Percentiles rank a stretch among this genome's conserved stretches.
Evolutionary conservation across 1,284 basidiomycete genomes (phyloP).

Genomic region (Trichosporon faecale): DNA sequence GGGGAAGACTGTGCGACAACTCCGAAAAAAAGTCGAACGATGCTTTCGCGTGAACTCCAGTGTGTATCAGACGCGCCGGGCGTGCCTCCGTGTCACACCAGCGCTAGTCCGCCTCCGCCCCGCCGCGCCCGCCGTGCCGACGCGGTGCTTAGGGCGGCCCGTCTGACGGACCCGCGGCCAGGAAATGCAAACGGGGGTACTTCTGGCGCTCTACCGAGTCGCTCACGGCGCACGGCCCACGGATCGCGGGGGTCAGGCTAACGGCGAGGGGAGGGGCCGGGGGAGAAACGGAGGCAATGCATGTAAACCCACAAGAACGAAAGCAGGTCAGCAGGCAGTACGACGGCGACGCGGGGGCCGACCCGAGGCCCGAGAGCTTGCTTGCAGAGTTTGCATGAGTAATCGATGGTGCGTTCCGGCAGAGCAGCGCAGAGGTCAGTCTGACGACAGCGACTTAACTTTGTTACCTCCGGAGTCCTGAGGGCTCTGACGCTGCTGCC

Average conservation of each 20-base stretch:
- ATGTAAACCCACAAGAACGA: background rate
- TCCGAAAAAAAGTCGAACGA: background rate
- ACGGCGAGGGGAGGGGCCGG: background rate
- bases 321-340: background rate
- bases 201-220: background rate
- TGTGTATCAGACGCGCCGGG: background rate
- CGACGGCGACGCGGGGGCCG: background rate
- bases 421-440: background rate
- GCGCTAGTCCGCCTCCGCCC: background rate
- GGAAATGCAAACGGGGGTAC: background rate
- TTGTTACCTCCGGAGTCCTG: background rate
- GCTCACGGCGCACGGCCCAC: too few relatives aligned
- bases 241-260: too few relatives aligned
- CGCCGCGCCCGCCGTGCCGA: too few relatives aligned
- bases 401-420: background rate
- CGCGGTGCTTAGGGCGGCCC: background rate
- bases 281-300: background rate
- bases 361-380: background rate
- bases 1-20: too few relatives aligned
- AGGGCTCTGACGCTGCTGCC: background rate
- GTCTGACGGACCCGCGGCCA: background rate
- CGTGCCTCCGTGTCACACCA: background rate
- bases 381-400: background rate
- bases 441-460: background rate
- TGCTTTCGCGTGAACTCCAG: background rate